Percentiles rank a stretch among this genome's conserved stretches.
Evolutionary conservation across 2,329 filamentous ascomycete species (phyloP).

Genomic region (Aspergillus thermomutatus): DNA sequence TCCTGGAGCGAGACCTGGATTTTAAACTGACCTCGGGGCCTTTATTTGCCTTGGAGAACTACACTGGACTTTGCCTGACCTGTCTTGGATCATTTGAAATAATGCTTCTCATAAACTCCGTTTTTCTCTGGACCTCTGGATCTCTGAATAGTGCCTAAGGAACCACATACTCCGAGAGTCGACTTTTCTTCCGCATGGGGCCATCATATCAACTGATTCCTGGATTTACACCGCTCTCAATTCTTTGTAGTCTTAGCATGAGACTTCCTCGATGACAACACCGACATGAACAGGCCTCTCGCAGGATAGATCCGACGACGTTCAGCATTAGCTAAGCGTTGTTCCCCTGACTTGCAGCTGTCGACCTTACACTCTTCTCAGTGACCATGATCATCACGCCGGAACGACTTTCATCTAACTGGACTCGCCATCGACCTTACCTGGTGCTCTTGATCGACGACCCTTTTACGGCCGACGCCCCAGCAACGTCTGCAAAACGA

Average conservation of each 20-base stretch:
- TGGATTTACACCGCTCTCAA: neutral
- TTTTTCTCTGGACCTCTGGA: neutral
- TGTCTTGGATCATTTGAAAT: neutral
- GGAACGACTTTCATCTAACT: neutral
- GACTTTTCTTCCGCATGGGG: neutral
- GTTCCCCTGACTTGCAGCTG: neutral
- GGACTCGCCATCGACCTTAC: neutral
- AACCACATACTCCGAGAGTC: neutral
- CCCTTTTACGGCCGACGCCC: neutral
- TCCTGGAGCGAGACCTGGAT: constrained; percentile 27
- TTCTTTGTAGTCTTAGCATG: neutral
- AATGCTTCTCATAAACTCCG: neutral
- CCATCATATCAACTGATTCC: neutral
- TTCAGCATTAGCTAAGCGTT: neutral
- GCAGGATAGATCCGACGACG: neutral
- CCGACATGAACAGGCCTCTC: neutral
- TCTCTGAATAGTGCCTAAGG: neutral
- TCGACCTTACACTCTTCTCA: neutral
- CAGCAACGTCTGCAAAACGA: neutral
- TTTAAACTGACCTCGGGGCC: constrained; percentile 11
- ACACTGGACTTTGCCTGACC: constrained; percentile 5
- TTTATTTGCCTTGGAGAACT: neutral
- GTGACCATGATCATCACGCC: neutral
- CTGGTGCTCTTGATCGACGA: neutral
- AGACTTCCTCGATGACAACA: neutral